Percentiles rank a stretch among this genome's conserved stretches.
These are phyloP conservation scores for Immersiella caudata DNA, from an alignment of 495 filamentous ascomycete species.

Conservation along the genomic window DNA sequence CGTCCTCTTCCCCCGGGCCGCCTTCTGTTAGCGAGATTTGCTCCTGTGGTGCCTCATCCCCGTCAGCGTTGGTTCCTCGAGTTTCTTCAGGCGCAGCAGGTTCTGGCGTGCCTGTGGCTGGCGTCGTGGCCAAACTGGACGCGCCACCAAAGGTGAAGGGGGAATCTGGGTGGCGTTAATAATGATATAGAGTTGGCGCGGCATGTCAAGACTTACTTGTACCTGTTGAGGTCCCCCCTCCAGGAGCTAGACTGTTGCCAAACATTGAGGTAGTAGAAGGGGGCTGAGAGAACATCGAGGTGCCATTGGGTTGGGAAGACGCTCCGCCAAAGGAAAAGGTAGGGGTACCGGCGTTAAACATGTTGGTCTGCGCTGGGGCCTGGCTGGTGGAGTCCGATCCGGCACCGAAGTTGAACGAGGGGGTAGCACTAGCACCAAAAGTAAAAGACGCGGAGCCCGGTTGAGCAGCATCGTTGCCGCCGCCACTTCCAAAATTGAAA, in stretches of 20 bases:
- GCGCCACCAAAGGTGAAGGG: constrained; percentile 52
- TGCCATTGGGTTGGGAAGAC: constrained; percentile 24
- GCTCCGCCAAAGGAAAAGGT: constrained; percentile 31
- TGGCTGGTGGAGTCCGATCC: constrained; percentile 28
- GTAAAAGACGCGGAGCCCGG: constrained; percentile 30
- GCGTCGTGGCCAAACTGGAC: constrained; percentile 59
- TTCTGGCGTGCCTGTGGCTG: constrained; percentile 65
- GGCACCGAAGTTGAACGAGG: constrained; percentile 39
- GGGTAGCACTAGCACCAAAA: constrained; percentile 31
- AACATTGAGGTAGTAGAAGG: constrained; percentile 33
- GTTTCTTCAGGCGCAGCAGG: constrained; percentile 57
- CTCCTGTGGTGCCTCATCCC: constrained; percentile 54
- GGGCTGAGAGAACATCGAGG: constrained; percentile 32
- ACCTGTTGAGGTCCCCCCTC: constrained; percentile 45
- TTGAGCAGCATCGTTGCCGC: constrained; percentile 24
- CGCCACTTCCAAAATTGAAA: constrained; percentile 44
- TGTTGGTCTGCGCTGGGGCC: constrained; percentile 19
- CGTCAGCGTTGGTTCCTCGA: constrained; percentile 49
- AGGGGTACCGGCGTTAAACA: constrained; percentile 9
- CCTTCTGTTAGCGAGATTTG: constrained; percentile 65
- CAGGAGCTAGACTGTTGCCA: constrained; percentile 39
- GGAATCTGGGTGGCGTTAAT: constrained; percentile 42
- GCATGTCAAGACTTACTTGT: constrained; percentile 42
- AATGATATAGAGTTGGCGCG: constrained; percentile 16
- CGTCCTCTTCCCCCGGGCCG: constrained; percentile 72